Percentiles rank a stretch among this genome's conserved stretches.
Conservation (phyloP, 1,284 basidiomycete species). For the Heterobasidion parviporum region DNA sequence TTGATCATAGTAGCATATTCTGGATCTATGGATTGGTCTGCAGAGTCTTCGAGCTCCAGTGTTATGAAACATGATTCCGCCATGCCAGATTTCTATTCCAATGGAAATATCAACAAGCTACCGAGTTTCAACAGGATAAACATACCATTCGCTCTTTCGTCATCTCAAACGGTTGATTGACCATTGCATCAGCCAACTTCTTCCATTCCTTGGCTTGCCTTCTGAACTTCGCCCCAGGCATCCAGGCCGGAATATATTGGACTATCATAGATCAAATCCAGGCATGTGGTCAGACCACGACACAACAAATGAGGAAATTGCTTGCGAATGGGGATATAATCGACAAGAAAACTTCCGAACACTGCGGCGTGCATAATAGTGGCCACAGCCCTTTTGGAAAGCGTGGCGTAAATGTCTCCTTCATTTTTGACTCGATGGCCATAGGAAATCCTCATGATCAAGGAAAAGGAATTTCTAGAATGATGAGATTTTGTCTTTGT, state of each 20-base stretch:
- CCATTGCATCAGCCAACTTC: not conserved
- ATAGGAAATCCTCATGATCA: slow-evolving; percentile 52
- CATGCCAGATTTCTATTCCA: not conserved
- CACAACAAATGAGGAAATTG: too few relatives aligned
- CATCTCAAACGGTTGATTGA: not conserved
- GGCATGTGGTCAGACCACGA: too few relatives aligned
- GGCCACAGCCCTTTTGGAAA: slow-evolving; percentile 47
- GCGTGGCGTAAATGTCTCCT: slow-evolving; percentile 48
- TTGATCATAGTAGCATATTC: not conserved
- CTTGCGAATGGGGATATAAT: not conserved
- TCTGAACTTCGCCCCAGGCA: slow-evolving; percentile 17
- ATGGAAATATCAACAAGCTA: not conserved
- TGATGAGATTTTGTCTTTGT: too few relatives aligned
- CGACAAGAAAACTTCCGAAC: not conserved
- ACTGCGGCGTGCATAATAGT: slow-evolving; percentile 17
- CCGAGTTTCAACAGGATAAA: not conserved
- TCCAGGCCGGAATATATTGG: slow-evolving; percentile 17
- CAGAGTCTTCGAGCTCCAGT: not conserved
- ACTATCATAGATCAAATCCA: slow-evolving; percentile 3
- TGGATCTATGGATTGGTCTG: not conserved
- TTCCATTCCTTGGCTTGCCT: slow-evolving; percentile 14
- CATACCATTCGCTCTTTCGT: not conserved
- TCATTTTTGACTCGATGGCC: slow-evolving; percentile 51
- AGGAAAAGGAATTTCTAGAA: too few relatives aligned
- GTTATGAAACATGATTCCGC: not conserved